Evolutionary conservation across 2,329 filamentous ascomycete species (phyloP), one percentile per base, ranked within the genome.

Genomic region (Fusarium robinianum): DNA sequence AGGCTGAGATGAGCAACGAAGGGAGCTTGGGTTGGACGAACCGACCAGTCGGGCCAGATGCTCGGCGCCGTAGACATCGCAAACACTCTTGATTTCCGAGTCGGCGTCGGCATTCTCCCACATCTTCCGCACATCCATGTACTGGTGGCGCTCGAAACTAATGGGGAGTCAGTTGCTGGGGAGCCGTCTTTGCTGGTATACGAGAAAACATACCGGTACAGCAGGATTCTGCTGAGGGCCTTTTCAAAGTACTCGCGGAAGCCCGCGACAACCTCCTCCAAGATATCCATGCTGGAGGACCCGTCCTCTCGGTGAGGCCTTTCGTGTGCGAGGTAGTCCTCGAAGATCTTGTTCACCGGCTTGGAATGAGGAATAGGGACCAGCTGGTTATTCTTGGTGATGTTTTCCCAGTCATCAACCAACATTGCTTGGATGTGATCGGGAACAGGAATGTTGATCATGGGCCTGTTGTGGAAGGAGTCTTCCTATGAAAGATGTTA

Each of bases 331-430:
- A 85, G 75, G 67, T 96, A 99, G 53, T 92, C 87, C 34, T 90
- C 79, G 11, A 99, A 73, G 49, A 99, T 89, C 54, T 81, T 73
- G 53, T 80, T 82, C 47, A 94, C 89, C 1, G 92, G 83, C 37
- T 85, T 81, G 18, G 78, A 75, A 32, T 90, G 85, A 1, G 94
- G 94, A 11, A 99, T 76, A 2, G 88, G 85, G 21, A 96, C 89
- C 4, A 97, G 83, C 64, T 92, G 88, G 58, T 90, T 83, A 65
- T 95, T 94, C 72, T 96, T 97, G 43, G 94, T 99, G 50, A 99
- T 84, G 61, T 96, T 95, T 69, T 99, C 94, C 94, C 94, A 99
- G 67, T 99, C 94, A 65, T 99, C 94, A 15, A 99, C 94, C 3
- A 99, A 81, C 51, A 95, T 79, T 11, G 88, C 89, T 73, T 97